phyloP scores from a whole-genome alignment of 495 filamentous ascomycete genomes.

The Trichoderma gamsii region DNA sequence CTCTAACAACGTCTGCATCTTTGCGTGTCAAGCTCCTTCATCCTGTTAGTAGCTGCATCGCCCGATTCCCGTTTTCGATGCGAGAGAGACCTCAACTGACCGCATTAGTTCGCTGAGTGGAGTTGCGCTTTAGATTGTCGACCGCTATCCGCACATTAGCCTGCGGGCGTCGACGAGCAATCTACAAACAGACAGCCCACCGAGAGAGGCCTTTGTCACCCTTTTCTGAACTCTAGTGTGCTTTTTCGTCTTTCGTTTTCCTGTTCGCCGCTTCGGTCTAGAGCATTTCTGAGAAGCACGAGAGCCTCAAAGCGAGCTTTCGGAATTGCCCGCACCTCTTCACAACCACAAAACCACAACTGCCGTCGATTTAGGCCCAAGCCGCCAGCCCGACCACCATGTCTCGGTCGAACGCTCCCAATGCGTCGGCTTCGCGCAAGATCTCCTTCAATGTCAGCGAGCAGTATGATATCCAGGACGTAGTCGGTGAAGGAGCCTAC shows the following conservation, averaged over 20 bases:
- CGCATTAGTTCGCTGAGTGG: background rate
- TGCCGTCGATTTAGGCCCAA: background rate
- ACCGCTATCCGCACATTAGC: conserved; percentile 4
- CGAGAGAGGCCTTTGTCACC: background rate
- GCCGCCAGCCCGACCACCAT: conserved; percentile 22
- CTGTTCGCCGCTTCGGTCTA: background rate
- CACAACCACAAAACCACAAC: background rate
- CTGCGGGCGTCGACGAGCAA: conserved; percentile 5
- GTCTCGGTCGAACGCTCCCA: conserved; percentile 38
- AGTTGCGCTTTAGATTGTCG: conserved; percentile 2
- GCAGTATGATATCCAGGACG: conserved; percentile 99
- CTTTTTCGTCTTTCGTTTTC: background rate
- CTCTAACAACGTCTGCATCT: background rate
- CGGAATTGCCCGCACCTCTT: background rate
- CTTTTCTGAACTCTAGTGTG: background rate
- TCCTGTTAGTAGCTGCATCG: background rate
- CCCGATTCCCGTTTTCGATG: background rate
- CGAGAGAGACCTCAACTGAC: background rate
- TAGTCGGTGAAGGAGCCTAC: conserved; percentile 97
- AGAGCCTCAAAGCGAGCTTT: background rate
- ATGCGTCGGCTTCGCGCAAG: conserved; percentile 69
- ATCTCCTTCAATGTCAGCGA: conserved; percentile 99
- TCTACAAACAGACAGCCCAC: conserved; percentile 1
- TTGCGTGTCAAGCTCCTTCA: background rate
- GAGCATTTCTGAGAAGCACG: background rate